Evolutionary conservation across 345 rosid genomes (phyloP), one percentile per base, ranked within the genome.

Genomic region (Odontarrhena argentea): DNA sequence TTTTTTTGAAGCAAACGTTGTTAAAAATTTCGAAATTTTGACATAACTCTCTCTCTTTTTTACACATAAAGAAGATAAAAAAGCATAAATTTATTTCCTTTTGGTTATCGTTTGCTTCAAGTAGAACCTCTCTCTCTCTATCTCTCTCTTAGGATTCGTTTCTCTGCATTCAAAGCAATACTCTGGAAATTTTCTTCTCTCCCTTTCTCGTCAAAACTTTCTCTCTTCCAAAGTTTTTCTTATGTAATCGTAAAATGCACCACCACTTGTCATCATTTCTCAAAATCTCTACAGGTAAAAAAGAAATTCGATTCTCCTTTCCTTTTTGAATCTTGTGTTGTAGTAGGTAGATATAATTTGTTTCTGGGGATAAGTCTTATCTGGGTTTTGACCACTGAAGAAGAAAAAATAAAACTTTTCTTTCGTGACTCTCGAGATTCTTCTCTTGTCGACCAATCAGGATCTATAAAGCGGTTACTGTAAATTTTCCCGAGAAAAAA

Each of bases 121-220:
- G 68, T 42, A 4, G 73, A 73, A 52, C 67, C 70, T 25, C 32
- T 49, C 13, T 50, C 72, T n/a, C 25, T 36, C 60, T 10, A 24
- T 58, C 60, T 51, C 53, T 40, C 11, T 65, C 60, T 25, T 67
- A 9, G 67, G 73, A 67, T 74, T 53, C 77, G 53, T 74, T 74
- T 74, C 73, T 74, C 63, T 74, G 67, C 62, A 74, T 67, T 66
- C 72, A 67, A 74, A 74, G 77, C 73, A 66, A 73, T 58, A 15
- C 68, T 36, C 44, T 67, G 51, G 14, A 18, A 44, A 40, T 5
- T 1, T 5, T 59, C 1, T 63, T 34, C 26, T 43, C 52, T 60
- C 68, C 15, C 54, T 70, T 45, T 71, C 69, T 63, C 63, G 10
- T 35, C 38, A 26, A 38, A 22, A 40, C 40, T 63, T 48, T 14